These are phyloP conservation scores for Aspergillus indologenus DNA, from an alignment of 495 filamentous ascomycete genomes.

Conservation along the genomic window DNA sequence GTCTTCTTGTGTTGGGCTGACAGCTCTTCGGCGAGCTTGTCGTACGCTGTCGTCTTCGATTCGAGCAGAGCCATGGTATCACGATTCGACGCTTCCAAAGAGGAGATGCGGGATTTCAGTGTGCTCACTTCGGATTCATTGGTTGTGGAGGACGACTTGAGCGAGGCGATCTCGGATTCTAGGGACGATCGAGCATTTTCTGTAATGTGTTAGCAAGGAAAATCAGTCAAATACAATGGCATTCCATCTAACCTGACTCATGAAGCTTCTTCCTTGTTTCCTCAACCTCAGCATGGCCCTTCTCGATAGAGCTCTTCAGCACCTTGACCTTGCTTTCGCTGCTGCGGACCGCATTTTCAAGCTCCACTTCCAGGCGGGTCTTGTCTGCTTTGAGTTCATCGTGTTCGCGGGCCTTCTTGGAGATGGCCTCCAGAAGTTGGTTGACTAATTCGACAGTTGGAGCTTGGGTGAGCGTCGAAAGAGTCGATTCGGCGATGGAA, in stretches of 20 bases:
- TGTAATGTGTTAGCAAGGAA: constrained; percentile 30
- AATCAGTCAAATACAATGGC: background rate
- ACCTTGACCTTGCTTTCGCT: constrained; percentile 77
- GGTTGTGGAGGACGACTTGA: constrained; percentile 71
- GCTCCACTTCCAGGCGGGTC: constrained; percentile 81
- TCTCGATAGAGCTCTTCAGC: constrained; percentile 76
- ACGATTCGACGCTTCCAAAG: constrained; percentile 86
- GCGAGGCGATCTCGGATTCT: constrained; percentile 74
- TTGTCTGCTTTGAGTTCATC: constrained; percentile 80
- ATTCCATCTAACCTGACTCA: constrained; percentile 62
- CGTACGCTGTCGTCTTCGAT: constrained; percentile 82
- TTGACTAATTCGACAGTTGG: constrained; percentile 77
- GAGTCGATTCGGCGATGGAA: constrained; percentile 63
- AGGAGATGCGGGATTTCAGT: constrained; percentile 73
- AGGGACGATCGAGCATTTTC: constrained; percentile 63
- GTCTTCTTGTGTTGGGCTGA: constrained; percentile 84
- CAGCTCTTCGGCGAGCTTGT: constrained; percentile 80
- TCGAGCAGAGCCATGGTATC: constrained; percentile 86
- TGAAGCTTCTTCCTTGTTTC: constrained; percentile 75
- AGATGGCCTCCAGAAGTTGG: constrained; percentile 62
- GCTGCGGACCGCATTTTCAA: constrained; percentile 79
- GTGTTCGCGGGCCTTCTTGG: constrained; percentile 71
- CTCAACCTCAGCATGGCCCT: constrained; percentile 73
- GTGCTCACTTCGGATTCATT: constrained; percentile 74
- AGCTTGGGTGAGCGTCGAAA: constrained; percentile 61